Percentiles rank a stretch among this genome's conserved stretches.
Conservation (phyloP, 2,329 filamentous ascomycete species). For the Exophiala sp. region DNA sequence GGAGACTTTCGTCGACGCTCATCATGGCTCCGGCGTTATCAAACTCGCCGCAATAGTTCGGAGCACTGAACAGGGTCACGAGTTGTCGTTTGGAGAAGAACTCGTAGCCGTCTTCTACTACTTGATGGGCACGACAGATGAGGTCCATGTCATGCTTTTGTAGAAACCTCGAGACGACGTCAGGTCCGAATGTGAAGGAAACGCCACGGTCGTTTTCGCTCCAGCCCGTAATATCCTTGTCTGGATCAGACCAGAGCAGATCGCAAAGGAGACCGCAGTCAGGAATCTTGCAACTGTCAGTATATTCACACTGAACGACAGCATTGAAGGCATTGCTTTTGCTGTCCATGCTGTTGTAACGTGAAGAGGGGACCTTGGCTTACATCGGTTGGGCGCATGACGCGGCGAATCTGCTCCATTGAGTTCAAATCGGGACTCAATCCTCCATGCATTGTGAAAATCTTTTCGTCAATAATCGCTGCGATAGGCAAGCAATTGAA, state of each 20-base stretch:
- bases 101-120: conserved; percentile 98
- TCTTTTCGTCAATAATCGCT: conserved; percentile 99
- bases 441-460: conserved; percentile 99
- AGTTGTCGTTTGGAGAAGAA: conserved; percentile 99
- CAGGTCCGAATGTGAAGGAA: conserved; percentile 95
- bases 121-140: conserved; percentile 97
- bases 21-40: conserved; percentile 99
- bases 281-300: conserved; percentile 67
- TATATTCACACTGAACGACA: background rate
- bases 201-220: conserved; percentile 98
- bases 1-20: conserved; percentile 96
- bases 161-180: conserved; percentile 94
- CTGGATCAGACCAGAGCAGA: conserved; percentile 96
- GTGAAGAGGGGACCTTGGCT: conserved; percentile 42
- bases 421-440: conserved; percentile 96
- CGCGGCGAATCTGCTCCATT: conserved; percentile 98
- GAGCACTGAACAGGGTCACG: conserved; percentile 94
- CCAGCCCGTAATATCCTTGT: conserved; percentile 99
- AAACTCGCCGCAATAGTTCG: conserved; percentile 99
- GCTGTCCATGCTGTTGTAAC: background rate
- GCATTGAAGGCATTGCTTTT: background rate
- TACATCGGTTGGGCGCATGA: conserved; percentile 99
- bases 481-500: conserved; percentile 99
- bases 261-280: conserved; percentile 97
- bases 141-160: conserved; percentile 99